A percentile compares a stretch with the other conserved stretches of the same genome.
Evolutionary conservation across 768 basidiomycete genomes (phyloP).

Genomic region (Crassisporium funariophilum): DNA sequence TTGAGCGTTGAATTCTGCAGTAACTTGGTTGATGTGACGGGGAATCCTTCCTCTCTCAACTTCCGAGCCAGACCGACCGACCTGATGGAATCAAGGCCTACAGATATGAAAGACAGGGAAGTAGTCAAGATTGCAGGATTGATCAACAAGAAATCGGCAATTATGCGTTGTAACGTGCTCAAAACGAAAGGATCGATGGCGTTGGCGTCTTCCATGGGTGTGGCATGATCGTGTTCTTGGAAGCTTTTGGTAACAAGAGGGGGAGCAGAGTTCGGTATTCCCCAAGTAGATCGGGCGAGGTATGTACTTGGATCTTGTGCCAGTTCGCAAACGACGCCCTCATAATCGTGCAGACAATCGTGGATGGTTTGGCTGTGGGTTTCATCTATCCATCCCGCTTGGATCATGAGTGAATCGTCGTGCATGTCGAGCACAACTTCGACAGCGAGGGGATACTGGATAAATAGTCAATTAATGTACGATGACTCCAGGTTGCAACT

Average conservation of each 20-base stretch:
- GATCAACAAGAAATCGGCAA: constrained; percentile 30
- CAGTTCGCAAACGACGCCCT: constrained; percentile 18
- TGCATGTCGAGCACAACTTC: constrained; percentile 29
- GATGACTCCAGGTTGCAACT: constrained; percentile 9
- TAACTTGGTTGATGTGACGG: constrained; percentile 37
- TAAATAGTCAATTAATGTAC: background rate
- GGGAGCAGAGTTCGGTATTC: too few relatives aligned
- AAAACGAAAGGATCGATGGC: constrained; percentile 17
- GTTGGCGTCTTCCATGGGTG: background rate
- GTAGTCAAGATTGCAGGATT: constrained; percentile 19
- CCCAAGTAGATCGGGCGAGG: constrained; percentile 10
- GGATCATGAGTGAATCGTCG: constrained; percentile 22
- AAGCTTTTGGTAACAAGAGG: too few relatives aligned
- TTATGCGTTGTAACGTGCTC: constrained; percentile 15
- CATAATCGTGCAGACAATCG: constrained; percentile 25
- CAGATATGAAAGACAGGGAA: constrained; percentile 41
- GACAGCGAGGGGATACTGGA: constrained; percentile 33
- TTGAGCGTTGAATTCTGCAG: constrained; percentile 31
- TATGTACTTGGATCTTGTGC: constrained; percentile 6
- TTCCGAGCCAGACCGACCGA: constrained; percentile 43
- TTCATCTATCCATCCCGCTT: constrained; percentile 29
- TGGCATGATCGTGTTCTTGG: too few relatives aligned
- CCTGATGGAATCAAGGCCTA: constrained; percentile 51
- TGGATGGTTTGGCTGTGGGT: constrained; percentile 10
- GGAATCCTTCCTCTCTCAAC: constrained; percentile 34